phyloP scores from a whole-genome alignment of 2,329 filamentous ascomycete genomes.

The Fusarium odoratissimum region DNA sequence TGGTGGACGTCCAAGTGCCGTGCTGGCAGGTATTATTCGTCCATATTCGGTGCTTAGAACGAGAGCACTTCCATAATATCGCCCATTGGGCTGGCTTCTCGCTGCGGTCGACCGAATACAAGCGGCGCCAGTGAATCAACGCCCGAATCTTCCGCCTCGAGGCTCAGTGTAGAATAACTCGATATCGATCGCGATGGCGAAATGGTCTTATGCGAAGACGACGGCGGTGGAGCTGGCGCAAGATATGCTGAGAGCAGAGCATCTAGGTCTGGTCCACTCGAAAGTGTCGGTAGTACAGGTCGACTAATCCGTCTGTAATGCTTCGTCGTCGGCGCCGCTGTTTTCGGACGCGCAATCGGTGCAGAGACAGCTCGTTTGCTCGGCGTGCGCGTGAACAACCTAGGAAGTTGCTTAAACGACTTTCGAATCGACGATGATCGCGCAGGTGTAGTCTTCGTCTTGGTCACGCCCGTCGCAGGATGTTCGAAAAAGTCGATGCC shows the following conservation, averaged over 20 bases:
- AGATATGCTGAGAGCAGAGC: slow-evolving; percentile 38
- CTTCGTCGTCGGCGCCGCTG: slow-evolving; percentile 23
- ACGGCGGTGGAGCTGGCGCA: slow-evolving; percentile 19
- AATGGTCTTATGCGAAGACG: slow-evolving; percentile 17
- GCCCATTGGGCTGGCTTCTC: slow-evolving; percentile 32
- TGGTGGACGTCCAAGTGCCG: slow-evolving; percentile 8
- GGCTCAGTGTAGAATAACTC: slow-evolving; percentile 34
- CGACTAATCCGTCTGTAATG: slow-evolving; percentile 40
- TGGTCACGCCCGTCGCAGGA: background rate
- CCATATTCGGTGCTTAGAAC: slow-evolving; percentile 1
- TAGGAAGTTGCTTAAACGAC: slow-evolving; percentile 33
- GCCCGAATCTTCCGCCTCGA: slow-evolving; percentile 32
- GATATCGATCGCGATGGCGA: slow-evolving; percentile 38
- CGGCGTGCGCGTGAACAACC: slow-evolving; percentile 31
- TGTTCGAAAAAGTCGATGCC: slow-evolving; percentile 37
- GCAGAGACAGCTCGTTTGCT: slow-evolving; percentile 34
- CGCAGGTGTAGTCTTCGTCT: slow-evolving; percentile 24
- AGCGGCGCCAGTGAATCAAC: slow-evolving; percentile 31
- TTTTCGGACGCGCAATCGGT: slow-evolving; percentile 29
- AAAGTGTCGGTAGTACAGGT: slow-evolving; percentile 30
- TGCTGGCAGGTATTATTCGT: background rate
- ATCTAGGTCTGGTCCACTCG: slow-evolving; percentile 32
- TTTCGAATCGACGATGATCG: slow-evolving; percentile 32
- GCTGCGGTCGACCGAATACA: slow-evolving; percentile 35
- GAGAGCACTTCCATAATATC: slow-evolving; percentile 39